Evolutionary conservation across 805 yeast species (phyloP), one percentile per base, ranked within the genome.

Genomic region (Candida ulmi): DNA sequence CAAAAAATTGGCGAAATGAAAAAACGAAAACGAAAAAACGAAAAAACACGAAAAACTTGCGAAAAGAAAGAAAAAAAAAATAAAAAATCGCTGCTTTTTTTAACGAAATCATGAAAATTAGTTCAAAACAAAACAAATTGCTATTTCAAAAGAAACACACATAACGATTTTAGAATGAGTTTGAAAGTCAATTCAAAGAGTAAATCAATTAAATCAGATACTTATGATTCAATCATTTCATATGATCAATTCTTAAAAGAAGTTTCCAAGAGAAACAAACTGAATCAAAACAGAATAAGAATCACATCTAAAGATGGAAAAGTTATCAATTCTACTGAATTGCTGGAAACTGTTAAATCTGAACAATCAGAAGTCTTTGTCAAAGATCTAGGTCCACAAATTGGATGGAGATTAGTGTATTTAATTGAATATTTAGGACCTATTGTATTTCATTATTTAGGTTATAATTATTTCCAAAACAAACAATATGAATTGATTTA

Each of bases 301-400:
- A 58, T 84, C 46, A 77, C 62, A 18, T 41, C 53, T 27, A 33
- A 39, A 8, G 46, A 45, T 17, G 50, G 47, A 27, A 46, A 47
- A 33, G 33, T 36, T 2, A 46, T 52, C 36, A 44, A 41, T 11
- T 17, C 47, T 2, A 42, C 43, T 12, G 39, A 46, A 12, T 31
- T 43, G 15, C 17, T 47, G 8, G 18, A 48, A 31, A 48, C 54
- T 31, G 33, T 5, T 11, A 13, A 17, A n/a, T 8, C n/a, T 11
- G 36, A 46, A n/a, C n/a, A n/a, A n/a, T n/a, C n/a, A 17, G 64
- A 60, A 11, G 69, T 88, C 12, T 75, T 65, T 47, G 84, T 84
- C 40, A 90, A 91, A 60, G 99, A 91, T 57, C 68, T 91, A 45
- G 99, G 99, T 17, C 88, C 90, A 1, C 99, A 93, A 63, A 77